Evolutionary conservation across 106 monocot species (phyloP), one percentile per base, ranked within the genome.

Genomic region (Dioscorea dumetorum): DNA sequence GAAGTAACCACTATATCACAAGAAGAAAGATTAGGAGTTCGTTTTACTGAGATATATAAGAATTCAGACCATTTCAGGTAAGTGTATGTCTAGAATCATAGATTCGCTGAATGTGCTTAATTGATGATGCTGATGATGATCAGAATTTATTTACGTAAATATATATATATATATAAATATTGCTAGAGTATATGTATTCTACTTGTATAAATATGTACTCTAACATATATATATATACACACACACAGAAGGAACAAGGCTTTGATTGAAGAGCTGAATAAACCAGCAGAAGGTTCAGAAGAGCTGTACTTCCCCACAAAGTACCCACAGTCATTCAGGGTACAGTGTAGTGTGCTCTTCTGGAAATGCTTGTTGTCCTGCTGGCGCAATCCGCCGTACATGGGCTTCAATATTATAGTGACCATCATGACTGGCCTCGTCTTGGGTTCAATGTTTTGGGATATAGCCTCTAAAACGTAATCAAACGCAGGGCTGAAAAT

Each of bases 321-420:
- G 35, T 87, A 83, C 18, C 20, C 33, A 17, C 65, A 66, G 49
- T 48, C 48, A 19, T 66, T 49, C 48, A 2, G 5, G 11, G 3
- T 8, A 9, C 65, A 66, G 13, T 66, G 33, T 22, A n/a, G 17
- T 3, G 48, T 48, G 17, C 49, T 49, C 49, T 74, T 87, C 23
- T 87, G 87, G 87, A 87, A 87, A 70, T 83, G 83, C 31, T 56
- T 72, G 60, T 61, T 77, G 54, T 87, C 87, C 35, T 87, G 83
- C 64, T 87, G 87, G 87, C 77, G 83, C 57, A 83, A 87, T 66
- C 80, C 87, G 57, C 68, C 79, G 17, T 83, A 83, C 64, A 87
- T 61, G 50, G 67, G 69, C 28, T 59, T 87, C 33, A 68, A 82
- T 22, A 74, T 87, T 49, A 73, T 87, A 49, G 74, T 83, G 61